Evolutionary conservation across 257 asterid genomes (phyloP), one percentile per base, ranked within the genome.

Genomic region (Solanum medicagineum): DNA sequence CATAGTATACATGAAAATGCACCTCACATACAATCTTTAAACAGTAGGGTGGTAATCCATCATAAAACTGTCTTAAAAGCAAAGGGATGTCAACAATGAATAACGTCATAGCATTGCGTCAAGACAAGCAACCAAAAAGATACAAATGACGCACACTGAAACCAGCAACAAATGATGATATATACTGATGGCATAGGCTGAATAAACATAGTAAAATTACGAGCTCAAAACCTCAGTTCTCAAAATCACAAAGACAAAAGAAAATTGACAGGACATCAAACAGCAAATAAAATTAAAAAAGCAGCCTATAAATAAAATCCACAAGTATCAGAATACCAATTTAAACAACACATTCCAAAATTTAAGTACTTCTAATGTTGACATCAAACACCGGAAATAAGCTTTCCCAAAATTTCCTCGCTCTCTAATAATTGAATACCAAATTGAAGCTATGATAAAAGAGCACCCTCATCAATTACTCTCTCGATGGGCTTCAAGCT

Each of bases 401-500:
- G 20, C 81, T 82, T 32, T 62, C 89, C 56, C 44, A 88, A 88
- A 90, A 85, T 86, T 88, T 86, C 83, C 51, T 85, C 79, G 84
- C n/a, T 15, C 85, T 75, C 81, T 80, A 86, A 81, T 54, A 66
- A 86, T 84, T 60, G 15, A 86, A 82, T 65, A 84, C 13, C 54
- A 69, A 56, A 87, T 84, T 89, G 12, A 84, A 74, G 70, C 81
- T 32, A 69, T 24, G 20, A 7, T 69, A 17, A 36, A 80, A 12
- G 22, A 82, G 71, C 75, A 71, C 42, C 86, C 83, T 85, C 83
- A 85, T 85, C 69, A 53, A 86, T 47, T 51, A 54, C 45, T 10
- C 84, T 22, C 86, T 91, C 85, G 1, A 40, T 17, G 16, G 16
- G 24, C 15, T 54, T 79, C 65, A 94, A 80, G 93, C 89, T 83